Percentiles rank a stretch among this genome's conserved stretches.
phyloP scores from a whole-genome alignment of 148 eudicot species.

The Chenopodium berlandieri region DNA sequence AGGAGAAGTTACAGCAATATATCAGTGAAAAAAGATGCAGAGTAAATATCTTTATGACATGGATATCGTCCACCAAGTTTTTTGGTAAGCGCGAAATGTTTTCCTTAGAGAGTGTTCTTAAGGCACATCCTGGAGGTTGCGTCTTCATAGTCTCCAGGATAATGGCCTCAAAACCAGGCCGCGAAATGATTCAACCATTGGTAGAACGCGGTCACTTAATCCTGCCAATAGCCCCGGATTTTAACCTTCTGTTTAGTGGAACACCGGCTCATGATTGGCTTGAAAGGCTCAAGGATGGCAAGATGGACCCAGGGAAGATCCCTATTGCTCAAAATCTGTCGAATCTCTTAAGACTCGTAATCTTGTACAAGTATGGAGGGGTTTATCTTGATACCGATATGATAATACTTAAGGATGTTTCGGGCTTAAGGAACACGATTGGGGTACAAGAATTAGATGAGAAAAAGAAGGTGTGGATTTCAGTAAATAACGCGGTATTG shows the following conservation, averaged over 20 bases:
- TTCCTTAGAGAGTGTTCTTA: conserved; percentile 50
- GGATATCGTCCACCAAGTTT: conserved; percentile 47
- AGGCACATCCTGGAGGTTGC: conserved; percentile 57
- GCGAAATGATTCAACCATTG: conserved; percentile 37
- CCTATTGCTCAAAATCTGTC: conserved; percentile 73
- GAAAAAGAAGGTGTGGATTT: conserved; percentile 38
- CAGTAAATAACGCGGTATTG: conserved; percentile 66
- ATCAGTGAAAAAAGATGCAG: conserved; percentile 33
- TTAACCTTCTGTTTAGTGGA: conserved; percentile 34
- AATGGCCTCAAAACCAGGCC: conserved; percentile 54
- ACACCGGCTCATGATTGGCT: conserved; percentile 66
- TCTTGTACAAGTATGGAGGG: conserved; percentile 76
- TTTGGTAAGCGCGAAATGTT: conserved; percentile 50
- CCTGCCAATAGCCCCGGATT: conserved; percentile 42
- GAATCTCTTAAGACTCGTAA: conserved; percentile 55
- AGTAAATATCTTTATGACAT: conserved; percentile 54
- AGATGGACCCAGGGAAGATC: conserved; percentile 50
- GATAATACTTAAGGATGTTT: conserved; percentile 47
- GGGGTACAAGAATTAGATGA: conserved; percentile 51
- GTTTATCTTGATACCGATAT: conserved; percentile 66
- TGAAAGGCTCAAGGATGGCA: conserved; percentile 45
- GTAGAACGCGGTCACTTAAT: conserved; percentile 34
- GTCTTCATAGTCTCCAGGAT: conserved; percentile 53
- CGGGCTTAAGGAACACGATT: conserved; percentile 50
- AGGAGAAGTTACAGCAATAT: conserved; percentile 29